Base-by-base conservation (phyloP, 306 rosid species). In the Vicia faba region DNA sequence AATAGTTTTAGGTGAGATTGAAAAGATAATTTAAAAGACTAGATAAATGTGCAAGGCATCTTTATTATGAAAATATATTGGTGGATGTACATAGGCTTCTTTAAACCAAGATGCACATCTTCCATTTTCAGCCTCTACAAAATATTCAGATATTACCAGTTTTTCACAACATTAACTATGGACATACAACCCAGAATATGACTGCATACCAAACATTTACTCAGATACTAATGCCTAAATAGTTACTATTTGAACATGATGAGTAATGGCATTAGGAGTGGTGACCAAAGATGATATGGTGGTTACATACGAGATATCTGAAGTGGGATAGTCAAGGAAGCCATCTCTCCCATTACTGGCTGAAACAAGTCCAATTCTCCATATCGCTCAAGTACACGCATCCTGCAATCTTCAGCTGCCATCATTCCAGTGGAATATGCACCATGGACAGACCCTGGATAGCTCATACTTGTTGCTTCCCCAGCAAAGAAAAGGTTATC, bases 401-500 rank as follows among this genome's bases (percentile, higher is more conserved):
- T 89, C 74, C 99, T 84, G 75, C 99, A 95, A 80, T 86, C 99
- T 71, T 95, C 99, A 0, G 99, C 99, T 1, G 99, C 99, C 97
- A 95, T 85, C 71, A 76, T 75, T 72, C 97, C 99, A 7, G 99
- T 95, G 3, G 96, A 75, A 26, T 62, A 95, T 3, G 99, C 99
- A 57, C 99, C 99, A 11, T 95, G 99, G 68, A 95, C 96, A 14
- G 99, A 95, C 59, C 99, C 99, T 4, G 97, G 96, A 79, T 80
- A 90, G 81, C 71, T 75, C 56, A 67, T 49, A 57, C 99, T 95
- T 51, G 96, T 95, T n/a, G 99, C 99, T 81, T 95, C 99, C 71
- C 99, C 99, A 0, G 99, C 99, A 33, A 95, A 95, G 84, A 95
- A 95, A 70, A 95, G 56, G 95, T 86, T 95, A 72, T 95, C 97